A percentile compares a stretch with the other conserved stretches of the same genome.
These are phyloP conservation scores for Chlamydomonas sp. DNA, from an alignment of 139 green algal species.

Conservation along the genomic window DNA sequence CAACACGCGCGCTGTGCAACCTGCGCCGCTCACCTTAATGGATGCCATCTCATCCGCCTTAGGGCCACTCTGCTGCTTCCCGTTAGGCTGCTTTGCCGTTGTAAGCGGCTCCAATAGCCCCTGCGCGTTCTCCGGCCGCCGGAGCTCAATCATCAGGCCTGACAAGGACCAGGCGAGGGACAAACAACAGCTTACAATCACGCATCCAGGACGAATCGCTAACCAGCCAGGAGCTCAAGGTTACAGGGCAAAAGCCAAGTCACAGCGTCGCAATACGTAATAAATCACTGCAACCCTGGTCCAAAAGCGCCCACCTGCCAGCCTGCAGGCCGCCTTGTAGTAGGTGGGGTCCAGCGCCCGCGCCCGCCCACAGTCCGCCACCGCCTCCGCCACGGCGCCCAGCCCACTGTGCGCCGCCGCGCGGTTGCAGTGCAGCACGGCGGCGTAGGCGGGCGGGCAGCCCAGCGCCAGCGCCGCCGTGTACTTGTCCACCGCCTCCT, in stretches of 20 bases:
- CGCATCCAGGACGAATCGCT: background rate
- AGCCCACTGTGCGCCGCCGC: conserved; percentile 70
- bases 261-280: no score
- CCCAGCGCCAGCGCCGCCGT: conserved; percentile 47
- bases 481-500: conserved; percentile 62
- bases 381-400: conserved; percentile 55
- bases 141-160: conserved; percentile 57
- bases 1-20: background rate
- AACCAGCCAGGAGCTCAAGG: no score
- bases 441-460: conserved; percentile 57
- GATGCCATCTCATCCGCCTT: background rate
- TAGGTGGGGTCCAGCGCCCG: conserved; percentile 73
- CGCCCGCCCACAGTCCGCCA: conserved; percentile 83
- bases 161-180: background rate
- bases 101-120: conserved; percentile 33
- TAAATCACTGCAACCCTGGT: background rate
- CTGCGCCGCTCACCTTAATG: background rate
- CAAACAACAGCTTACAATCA: background rate
- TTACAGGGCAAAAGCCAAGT: no score
- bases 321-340: conserved; percentile 55
- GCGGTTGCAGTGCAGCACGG: conserved; percentile 84
- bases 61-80: background rate
- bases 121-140: conserved; percentile 40
- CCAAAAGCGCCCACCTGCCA: conserved; percentile 31
- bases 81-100: background rate